phyloP scores from a whole-genome alignment of 257 asterid genomes.

The Coffea eugenioides region DNA sequence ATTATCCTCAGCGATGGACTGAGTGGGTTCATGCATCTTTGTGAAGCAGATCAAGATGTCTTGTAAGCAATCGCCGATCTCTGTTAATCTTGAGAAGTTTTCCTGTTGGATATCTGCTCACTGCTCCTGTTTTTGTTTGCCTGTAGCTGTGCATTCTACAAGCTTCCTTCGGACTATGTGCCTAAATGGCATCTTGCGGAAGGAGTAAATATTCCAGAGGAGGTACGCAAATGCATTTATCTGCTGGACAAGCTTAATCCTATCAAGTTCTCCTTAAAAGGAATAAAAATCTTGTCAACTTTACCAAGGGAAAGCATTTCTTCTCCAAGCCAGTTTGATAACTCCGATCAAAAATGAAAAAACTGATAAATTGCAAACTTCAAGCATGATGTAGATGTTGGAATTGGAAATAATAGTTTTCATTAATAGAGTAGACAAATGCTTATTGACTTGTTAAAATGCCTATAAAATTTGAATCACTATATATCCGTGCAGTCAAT shows the following conservation, averaged over 20 bases:
- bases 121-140: not conserved
- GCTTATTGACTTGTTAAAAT: too few relatives aligned
- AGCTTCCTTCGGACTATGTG: not conserved
- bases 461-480: too few relatives aligned
- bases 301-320: not conserved
- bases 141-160: slow-evolving; percentile 9
- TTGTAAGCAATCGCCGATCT: slow-evolving; percentile 8
- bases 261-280: not conserved
- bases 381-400: too few relatives aligned
- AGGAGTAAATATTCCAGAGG: slow-evolving; percentile 17
- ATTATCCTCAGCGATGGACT: slow-evolving; percentile 1
- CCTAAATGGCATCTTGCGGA: slow-evolving; percentile 2
- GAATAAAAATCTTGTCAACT: not conserved
- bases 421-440: too few relatives aligned
- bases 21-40: slow-evolving; percentile 4
- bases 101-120: too few relatives aligned
- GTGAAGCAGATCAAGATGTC: not conserved
- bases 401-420: too few relatives aligned
- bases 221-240: not conserved
- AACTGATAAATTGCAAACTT: not conserved
- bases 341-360: not conserved
- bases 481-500: slow-evolving; percentile 8
- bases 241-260: not conserved
- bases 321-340: not conserved
- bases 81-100: too few relatives aligned